These are phyloP conservation scores for Drechslerella coelobrocha DNA, from an alignment of 2,329 filamentous ascomycete species.

Conservation along the genomic window DNA sequence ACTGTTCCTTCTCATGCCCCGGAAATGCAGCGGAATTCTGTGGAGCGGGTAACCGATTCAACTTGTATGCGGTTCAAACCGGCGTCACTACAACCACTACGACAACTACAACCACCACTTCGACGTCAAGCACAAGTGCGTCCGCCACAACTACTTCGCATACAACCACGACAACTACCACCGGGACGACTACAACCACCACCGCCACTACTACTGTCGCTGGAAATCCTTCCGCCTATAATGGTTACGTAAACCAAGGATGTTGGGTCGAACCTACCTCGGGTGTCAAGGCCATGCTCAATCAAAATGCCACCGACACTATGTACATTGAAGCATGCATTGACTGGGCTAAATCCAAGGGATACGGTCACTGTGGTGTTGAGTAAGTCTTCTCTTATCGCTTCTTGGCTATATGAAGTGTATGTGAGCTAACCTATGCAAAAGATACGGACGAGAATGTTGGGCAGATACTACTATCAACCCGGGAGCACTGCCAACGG, in stretches of 20 bases:
- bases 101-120: constrained; percentile 4
- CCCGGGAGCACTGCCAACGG: constrained; percentile 16
- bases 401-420: neutral
- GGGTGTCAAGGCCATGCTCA: constrained; percentile 3
- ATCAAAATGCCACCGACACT: constrained; percentile 9
- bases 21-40: constrained; percentile 59
- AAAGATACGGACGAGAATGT: constrained; percentile 42
- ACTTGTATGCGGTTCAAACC: constrained; percentile 55
- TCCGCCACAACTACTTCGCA: constrained; percentile 9
- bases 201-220: constrained; percentile 3
- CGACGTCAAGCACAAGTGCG: neutral
- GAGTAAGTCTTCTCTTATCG: constrained; percentile 54
- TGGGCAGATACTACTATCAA: constrained; percentile 54
- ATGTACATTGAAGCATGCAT: constrained; percentile 50
- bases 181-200: constrained; percentile 6
- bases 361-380: constrained; percentile 56
- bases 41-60: constrained; percentile 59
- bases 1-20: constrained; percentile 60
- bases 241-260: constrained; percentile 26
- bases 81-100: no score
- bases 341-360: constrained; percentile 35
- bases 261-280: constrained; percentile 15
- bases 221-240: constrained; percentile 29
- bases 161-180: constrained; percentile 6
- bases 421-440: neutral